These are phyloP conservation scores for Martiniozyma asiatica DNA, from an alignment of 1,139 yeast genomes.

Conservation along the genomic window DNA sequence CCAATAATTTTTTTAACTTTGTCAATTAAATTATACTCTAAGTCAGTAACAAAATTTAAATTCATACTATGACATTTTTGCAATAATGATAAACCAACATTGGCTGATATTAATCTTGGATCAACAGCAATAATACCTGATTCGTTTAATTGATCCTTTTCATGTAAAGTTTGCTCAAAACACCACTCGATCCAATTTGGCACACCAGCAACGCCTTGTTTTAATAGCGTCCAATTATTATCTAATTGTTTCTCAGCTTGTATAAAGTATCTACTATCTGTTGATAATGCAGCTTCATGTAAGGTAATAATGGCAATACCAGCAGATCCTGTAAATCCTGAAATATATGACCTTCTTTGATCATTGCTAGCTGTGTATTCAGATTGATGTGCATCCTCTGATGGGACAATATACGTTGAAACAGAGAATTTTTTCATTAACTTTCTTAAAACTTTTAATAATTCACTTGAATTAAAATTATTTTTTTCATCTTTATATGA, in stretches of 20 bases:
- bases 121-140: constrained; percentile 19
- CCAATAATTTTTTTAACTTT: constrained; percentile 17
- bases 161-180: constrained; percentile 20
- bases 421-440: constrained; percentile 54
- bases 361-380: constrained; percentile 78
- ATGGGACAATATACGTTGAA: constrained; percentile 74
- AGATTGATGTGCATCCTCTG: constrained; percentile 90
- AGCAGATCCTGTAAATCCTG: constrained; percentile 91
- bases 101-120: constrained; percentile 25
- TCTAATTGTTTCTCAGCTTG: constrained; percentile 47
- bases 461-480: constrained; percentile 8
- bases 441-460: constrained; percentile 52
- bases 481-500: not conserved
- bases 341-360: constrained; percentile 73
- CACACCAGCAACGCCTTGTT: constrained; percentile 36
- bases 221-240: constrained; percentile 40
- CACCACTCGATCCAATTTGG: constrained; percentile 50
- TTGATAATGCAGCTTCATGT: constrained; percentile 30
- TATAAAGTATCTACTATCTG: constrained; percentile 45
- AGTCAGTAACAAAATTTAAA: constrained; percentile 31
- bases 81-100: constrained; percentile 20
- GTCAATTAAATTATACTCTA: constrained; percentile 33
- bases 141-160: constrained; percentile 3
- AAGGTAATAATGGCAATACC: constrained; percentile 66
- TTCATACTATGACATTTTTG: constrained; percentile 23